Conservation (phyloP, 441 rosid species). For the Biscutella auriculata region DNA sequence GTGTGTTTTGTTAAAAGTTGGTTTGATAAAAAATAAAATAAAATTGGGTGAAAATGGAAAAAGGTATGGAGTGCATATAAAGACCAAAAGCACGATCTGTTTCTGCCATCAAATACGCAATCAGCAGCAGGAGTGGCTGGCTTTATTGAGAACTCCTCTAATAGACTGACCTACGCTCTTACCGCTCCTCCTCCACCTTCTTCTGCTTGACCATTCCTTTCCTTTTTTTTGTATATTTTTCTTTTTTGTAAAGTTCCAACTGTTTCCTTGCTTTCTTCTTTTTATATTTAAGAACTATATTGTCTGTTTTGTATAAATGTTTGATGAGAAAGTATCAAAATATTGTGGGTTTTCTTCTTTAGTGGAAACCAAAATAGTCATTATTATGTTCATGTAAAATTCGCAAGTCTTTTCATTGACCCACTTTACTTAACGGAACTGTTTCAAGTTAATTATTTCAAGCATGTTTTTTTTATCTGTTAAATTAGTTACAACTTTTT, state of each 20-base stretch:
- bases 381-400: too few species aligned
- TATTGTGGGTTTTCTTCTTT: not conserved
- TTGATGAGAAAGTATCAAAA: conserved; percentile 1
- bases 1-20: not conserved
- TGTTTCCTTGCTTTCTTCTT: not conserved
- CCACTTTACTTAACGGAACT: too few species aligned
- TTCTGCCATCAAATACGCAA: conserved; percentile 91
- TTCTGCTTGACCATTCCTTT: not conserved
- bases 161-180: conserved; percentile 67
- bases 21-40: too few species aligned
- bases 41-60: too few species aligned
- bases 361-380: too few species aligned
- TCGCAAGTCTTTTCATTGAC: too few species aligned
- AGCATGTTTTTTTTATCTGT: too few species aligned
- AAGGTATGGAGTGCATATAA: conserved; percentile 91
- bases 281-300: conserved; percentile 4
- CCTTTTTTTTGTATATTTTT: not conserved
- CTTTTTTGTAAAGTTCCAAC: conserved; percentile 12
- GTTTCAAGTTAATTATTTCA: too few species aligned
- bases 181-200: conserved; percentile 60
- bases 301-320: conserved; percentile 16
- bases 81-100: conserved; percentile 95
- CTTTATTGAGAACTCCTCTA: conserved; percentile 63
- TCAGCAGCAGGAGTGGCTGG: conserved; percentile 97
- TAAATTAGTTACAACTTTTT: too few species aligned